Percentiles rank a stretch among this genome's conserved stretches.
These are phyloP conservation scores for Naganishia vaughanmartiniae DNA, from an alignment of 768 basidiomycete species.

Conservation along the genomic window DNA sequence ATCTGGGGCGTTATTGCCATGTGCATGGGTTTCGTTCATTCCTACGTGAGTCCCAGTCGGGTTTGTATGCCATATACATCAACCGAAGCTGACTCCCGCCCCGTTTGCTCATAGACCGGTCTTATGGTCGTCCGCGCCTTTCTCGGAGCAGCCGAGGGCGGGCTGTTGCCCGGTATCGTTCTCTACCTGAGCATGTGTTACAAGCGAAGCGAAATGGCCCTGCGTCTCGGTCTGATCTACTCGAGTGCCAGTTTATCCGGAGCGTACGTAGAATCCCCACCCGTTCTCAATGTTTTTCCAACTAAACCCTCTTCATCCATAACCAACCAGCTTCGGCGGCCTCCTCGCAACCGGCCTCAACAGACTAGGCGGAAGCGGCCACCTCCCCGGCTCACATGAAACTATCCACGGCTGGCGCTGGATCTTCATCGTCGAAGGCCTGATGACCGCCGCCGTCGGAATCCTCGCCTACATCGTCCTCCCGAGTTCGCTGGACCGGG, in stretches of 20 bases:
- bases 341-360: constrained; percentile 27
- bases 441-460: constrained; percentile 37
- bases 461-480: constrained; percentile 36
- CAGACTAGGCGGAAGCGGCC: constrained; percentile 5
- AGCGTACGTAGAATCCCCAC: constrained; percentile 6
- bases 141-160: constrained; percentile 41
- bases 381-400: constrained; percentile 38
- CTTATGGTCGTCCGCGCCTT: constrained; percentile 41
- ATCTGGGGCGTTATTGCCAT: constrained; percentile 43
- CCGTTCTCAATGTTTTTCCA: background rate
- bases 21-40: constrained; percentile 40
- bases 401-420: constrained; percentile 38
- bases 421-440: constrained; percentile 43
- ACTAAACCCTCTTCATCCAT: background rate
- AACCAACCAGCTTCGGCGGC: constrained; percentile 35
- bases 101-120: constrained; percentile 21
- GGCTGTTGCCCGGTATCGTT: constrained; percentile 40
- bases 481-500: constrained; percentile 37
- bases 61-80: background rate
- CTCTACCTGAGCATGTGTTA: constrained; percentile 40
- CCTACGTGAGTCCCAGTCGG: constrained; percentile 16
- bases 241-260: constrained; percentile 32
- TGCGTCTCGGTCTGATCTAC: constrained; percentile 40
- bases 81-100: background rate
- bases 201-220: constrained; percentile 38